Percentiles rank a stretch among this genome's conserved stretches.
Evolutionary conservation across 2,329 filamentous ascomycete genomes (phyloP).

Genomic region (Fusarium goolgardi): DNA sequence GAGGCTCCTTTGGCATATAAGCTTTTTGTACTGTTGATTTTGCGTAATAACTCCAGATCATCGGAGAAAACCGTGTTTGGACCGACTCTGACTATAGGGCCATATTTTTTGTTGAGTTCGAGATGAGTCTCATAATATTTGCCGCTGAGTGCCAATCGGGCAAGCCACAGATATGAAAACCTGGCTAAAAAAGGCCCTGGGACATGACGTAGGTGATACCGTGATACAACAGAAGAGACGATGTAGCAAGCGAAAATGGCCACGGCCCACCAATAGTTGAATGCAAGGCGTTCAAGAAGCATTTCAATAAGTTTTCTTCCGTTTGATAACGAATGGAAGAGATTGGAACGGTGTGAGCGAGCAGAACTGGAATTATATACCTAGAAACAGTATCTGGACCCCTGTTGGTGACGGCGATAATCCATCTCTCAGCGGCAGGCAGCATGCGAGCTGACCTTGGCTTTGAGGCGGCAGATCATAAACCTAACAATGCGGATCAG

Average conservation of each 20-base stretch:
- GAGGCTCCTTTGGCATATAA: background rate
- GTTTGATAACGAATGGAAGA: background rate
- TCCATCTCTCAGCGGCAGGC: background rate
- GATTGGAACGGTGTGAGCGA: background rate
- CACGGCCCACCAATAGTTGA: background rate
- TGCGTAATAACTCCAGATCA: background rate
- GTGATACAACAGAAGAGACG: background rate
- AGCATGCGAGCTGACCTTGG: background rate
- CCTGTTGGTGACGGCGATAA: background rate
- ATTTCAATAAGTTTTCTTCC: background rate
- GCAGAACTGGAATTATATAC: background rate
- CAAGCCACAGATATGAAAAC: background rate
- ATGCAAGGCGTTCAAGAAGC: background rate
- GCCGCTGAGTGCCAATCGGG: background rate
- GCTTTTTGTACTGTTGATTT: background rate
- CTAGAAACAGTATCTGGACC: background rate
- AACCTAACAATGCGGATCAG: too few species aligned
- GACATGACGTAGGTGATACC: background rate
- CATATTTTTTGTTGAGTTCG: background rate
- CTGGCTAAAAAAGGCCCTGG: background rate
- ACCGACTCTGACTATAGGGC: background rate
- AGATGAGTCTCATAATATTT: background rate
- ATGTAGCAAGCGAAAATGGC: background rate
- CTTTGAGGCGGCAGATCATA: rapidly evolving
- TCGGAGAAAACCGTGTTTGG: background rate